Conservation (phyloP, 2,329 filamentous ascomycete species). For the Graphiopsis chlorocephala region DNA sequence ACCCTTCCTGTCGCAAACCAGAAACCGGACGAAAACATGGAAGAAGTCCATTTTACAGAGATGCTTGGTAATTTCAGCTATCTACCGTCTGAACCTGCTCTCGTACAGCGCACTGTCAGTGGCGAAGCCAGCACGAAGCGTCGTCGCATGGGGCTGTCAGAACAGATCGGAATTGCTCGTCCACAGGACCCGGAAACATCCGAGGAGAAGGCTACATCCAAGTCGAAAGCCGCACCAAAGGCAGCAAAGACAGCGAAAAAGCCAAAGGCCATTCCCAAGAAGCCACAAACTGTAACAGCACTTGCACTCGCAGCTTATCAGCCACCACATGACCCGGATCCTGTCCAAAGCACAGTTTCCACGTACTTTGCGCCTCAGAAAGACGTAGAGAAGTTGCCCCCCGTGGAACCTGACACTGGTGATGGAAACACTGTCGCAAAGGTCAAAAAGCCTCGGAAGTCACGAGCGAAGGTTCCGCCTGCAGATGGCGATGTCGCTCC, state of each 20-base stretch:
- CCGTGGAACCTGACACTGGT: neutral
- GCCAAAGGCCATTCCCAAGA: constrained; percentile 62
- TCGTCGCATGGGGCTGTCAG: constrained; percentile 19
- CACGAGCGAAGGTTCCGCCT: constrained; percentile 22
- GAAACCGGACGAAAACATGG: neutral
- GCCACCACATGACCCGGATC: constrained; percentile 34
- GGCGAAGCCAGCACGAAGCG: constrained; percentile 19
- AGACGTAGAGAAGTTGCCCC: constrained; percentile 5
- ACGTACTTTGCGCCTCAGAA: constrained; percentile 43
- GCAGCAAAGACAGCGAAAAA: constrained; percentile 36
- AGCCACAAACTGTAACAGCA: constrained; percentile 73
- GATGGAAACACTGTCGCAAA: constrained; percentile 10
- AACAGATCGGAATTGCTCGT: neutral
- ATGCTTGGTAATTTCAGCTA: constrained; percentile 8
- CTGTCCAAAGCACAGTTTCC: constrained; percentile 37
- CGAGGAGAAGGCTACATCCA: neutral
- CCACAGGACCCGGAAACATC: neutral
- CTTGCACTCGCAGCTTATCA: constrained; percentile 70
- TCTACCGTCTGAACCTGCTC: neutral
- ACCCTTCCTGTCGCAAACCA: neutral
- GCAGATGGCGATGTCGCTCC: constrained; percentile 3
- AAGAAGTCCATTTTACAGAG: neutral
- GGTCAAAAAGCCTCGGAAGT: constrained; percentile 28
- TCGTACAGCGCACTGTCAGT: neutral
- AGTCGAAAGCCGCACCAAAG: constrained; percentile 20